These are phyloP conservation scores for Talaromyces stipitatus DNA, from an alignment of 495 filamentous ascomycete genomes.

Conservation along the genomic window DNA sequence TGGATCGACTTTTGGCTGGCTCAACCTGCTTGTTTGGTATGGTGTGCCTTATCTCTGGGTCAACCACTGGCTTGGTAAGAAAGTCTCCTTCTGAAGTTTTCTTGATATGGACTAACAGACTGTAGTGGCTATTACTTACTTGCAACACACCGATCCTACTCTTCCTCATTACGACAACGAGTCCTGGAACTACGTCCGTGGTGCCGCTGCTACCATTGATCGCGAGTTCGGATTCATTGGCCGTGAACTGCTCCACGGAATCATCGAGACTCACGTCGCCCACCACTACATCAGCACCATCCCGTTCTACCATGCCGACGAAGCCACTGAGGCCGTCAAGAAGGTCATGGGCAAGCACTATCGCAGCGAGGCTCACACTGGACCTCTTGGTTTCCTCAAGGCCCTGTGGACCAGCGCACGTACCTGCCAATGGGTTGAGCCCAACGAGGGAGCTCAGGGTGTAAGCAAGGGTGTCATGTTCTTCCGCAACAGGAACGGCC, in stretches of 20 bases:
- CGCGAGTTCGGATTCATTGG: conserved; percentile 55
- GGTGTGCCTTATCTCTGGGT: conserved; percentile 94
- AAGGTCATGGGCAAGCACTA: conserved; percentile 50
- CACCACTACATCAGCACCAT: conserved; percentile 57
- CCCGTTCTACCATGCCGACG: conserved; percentile 55
- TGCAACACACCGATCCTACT: conserved; percentile 54
- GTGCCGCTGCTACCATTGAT: conserved; percentile 53
- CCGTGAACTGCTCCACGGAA: conserved; percentile 50
- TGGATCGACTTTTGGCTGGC: conserved; percentile 68
- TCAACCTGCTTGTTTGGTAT: conserved; percentile 89
- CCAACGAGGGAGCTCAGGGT: conserved; percentile 55
- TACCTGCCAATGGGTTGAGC: conserved; percentile 50
- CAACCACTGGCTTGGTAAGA: conserved; percentile 78
- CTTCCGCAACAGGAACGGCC: conserved; percentile 61
- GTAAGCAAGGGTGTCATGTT: conserved; percentile 47
- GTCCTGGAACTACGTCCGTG: conserved; percentile 50
- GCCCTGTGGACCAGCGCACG: conserved; percentile 46
- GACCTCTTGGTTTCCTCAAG: conserved; percentile 46
- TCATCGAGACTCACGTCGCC: conserved; percentile 55
- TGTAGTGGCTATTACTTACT: conserved; percentile 52
- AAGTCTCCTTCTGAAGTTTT: not conserved
- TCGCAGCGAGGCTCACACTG: conserved; percentile 44
- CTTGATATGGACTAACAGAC: conserved; percentile 2
- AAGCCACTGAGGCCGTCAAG: conserved; percentile 53
- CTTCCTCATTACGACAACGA: conserved; percentile 51